A percentile compares a stretch with the other conserved stretches of the same genome.
These are phyloP conservation scores for Suhomyces pyralidae DNA, from an alignment of 805 yeast species.

Conservation along the genomic window DNA sequence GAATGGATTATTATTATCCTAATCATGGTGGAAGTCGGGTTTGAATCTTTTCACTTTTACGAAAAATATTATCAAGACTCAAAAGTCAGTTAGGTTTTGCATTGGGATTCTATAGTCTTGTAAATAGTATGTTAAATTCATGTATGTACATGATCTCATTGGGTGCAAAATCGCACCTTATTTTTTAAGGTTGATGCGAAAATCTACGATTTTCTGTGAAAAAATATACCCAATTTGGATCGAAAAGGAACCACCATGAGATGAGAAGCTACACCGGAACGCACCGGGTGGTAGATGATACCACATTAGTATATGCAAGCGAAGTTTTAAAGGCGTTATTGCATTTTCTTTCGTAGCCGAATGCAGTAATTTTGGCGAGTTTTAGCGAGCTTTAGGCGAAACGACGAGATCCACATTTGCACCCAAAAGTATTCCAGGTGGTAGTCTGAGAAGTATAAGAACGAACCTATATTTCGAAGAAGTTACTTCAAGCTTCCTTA, in stretches of 20 bases:
- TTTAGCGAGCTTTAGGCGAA: not conserved
- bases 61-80: constrained; percentile 39
- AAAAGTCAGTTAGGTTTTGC: not conserved
- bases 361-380: not conserved
- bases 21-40: constrained; percentile 80
- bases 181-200: not conserved
- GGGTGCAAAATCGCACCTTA: not conserved
- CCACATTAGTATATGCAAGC: not conserved
- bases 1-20: constrained; percentile 87
- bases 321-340: not conserved
- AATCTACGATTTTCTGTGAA: not conserved
- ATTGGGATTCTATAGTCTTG: not conserved
- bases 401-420: not conserved
- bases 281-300: not conserved
- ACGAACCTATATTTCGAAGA: not conserved
- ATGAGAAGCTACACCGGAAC: not conserved
- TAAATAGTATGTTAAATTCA: not conserved
- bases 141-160: not conserved
- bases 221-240: not conserved
- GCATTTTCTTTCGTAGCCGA: not conserved
- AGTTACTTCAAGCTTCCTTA: not conserved
- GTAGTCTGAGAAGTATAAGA: not conserved
- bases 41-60: constrained; percentile 73
- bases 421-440: not conserved
- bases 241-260: not conserved